Evolutionary conservation across 768 basidiomycete genomes (phyloP), one percentile per base, ranked within the genome.

Genomic region (Podaxis sp.): DNA sequence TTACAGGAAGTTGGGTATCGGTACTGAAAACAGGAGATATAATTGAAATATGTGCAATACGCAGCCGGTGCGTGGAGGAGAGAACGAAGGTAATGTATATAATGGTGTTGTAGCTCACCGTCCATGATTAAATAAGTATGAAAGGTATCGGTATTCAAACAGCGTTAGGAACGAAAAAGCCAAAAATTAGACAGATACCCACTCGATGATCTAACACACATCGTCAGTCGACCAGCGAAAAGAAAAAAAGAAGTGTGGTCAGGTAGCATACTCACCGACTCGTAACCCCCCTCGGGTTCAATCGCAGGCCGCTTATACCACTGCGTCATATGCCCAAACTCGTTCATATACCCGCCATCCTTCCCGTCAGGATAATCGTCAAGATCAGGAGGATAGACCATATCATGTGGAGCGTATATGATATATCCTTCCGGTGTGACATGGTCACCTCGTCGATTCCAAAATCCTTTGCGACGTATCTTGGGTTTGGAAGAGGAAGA

Each of bases 401-500:
- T 71, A 7, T 78, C 72, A 0, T 71, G 73, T 1, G 90, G 90
- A 7, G 87, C 89, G 60, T 87, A 90, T 33, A 92, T 89, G 65
- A 90, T 77, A 66, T 76, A 87, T 52, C 80, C 79, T 20, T 77
- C 73, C 22, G 71, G 57, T 22, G 86, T 88, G 55, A 89, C 79
- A 66, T 90, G 84, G 70, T 92, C 90, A 0, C 90, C 90, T 1
- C 89, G 84, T n/a, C 81, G 70, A 66, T 92, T 92, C 90, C 90
- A 92, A 66, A 77, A 85, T 1, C 90, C 90, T 37, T 74, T 73
- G 20, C 89, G 86, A 8, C 57, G 62, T 65, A 50, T 63, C 62
- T 44, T 49, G 59, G 65, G 49, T 68, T 63, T 52, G 66, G 57
- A 51, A 66, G 60, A 46, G 66, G 56, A 46, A 63, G 55, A 66